Percentiles rank a stretch among this genome's conserved stretches.
These are phyloP conservation scores for Epichloe sylvatica DNA, from an alignment of 2,329 filamentous ascomycete genomes.

Conservation along the genomic window DNA sequence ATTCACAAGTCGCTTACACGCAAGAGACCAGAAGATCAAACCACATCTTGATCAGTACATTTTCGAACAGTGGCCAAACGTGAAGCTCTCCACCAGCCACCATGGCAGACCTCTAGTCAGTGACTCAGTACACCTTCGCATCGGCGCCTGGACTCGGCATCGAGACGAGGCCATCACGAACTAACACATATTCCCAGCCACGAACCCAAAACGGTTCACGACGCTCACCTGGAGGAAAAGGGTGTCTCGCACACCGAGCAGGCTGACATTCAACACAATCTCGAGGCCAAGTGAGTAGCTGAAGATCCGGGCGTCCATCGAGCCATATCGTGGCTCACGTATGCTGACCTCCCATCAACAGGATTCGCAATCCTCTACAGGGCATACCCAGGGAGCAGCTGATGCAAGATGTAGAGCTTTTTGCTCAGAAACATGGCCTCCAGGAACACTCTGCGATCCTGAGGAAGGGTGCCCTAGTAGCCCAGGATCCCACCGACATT, in stretches of 20 bases:
- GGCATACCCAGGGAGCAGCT: slow-evolving; percentile 37
- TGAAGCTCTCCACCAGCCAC: slow-evolving; percentile 1
- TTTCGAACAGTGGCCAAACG: not conserved
- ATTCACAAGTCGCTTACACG: not conserved
- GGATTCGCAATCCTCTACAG: slow-evolving; percentile 33
- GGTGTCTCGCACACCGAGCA: slow-evolving; percentile 16
- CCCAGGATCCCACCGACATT: slow-evolving; percentile 41
- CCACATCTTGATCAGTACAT: not conserved
- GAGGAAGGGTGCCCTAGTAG: slow-evolving; percentile 41
- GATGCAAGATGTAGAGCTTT: slow-evolving; percentile 43
- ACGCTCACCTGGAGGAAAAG: slow-evolving; percentile 16
- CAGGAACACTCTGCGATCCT: slow-evolving; percentile 42
- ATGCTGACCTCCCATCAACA: slow-evolving; percentile 9
- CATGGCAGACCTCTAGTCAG: slow-evolving; percentile 13
- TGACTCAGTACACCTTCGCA: not conserved
- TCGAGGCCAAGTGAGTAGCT: slow-evolving; percentile 29
- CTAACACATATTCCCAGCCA: slow-evolving; percentile 5
- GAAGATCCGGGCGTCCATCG: too few relatives aligned
- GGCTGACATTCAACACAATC: slow-evolving; percentile 24
- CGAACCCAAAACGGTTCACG: slow-evolving; percentile 7
- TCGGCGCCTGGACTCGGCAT: not conserved
- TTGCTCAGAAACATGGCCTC: slow-evolving; percentile 46
- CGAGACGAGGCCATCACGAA: not conserved
- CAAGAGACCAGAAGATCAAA: not conserved
- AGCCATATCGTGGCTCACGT: not conserved